Conservation (phyloP, 768 basidiomycete species). For the Ramaria rubella region DNA sequence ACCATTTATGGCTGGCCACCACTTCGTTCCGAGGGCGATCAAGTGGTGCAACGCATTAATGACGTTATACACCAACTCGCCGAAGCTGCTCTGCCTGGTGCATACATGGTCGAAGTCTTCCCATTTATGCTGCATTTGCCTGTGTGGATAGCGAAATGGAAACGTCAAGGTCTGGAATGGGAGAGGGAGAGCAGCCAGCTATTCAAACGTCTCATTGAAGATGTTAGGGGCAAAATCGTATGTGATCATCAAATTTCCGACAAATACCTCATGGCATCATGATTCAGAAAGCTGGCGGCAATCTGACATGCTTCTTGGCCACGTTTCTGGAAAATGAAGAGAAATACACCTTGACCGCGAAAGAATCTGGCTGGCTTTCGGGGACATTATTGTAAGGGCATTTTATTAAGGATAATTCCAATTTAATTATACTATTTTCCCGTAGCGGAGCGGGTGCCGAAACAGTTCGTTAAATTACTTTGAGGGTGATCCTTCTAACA, state of each 20-base stretch:
- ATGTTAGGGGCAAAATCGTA: conserved; percentile 9
- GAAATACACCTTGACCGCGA: too few relatives aligned
- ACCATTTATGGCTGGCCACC: conserved; percentile 20
- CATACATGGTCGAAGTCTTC: conserved; percentile 32
- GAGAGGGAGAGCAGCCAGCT: conserved; percentile 18
- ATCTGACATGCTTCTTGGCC: neutral
- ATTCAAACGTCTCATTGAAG: conserved; percentile 18
- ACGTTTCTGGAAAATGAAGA: too few relatives aligned
- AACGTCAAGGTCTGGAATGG: conserved; percentile 20
- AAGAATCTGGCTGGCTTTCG: too few relatives aligned
- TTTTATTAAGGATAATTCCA: too few relatives aligned
- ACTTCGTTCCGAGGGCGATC: conserved; percentile 15
- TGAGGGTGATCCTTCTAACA: neutral
- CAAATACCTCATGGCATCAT: neutral
- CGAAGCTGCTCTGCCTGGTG: conserved; percentile 30
- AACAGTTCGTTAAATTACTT: neutral
- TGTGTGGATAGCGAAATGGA: conserved; percentile 25
- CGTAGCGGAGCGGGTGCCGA: neutral
- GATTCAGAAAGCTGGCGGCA: neutral
- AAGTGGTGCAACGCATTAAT: conserved; percentile 18
- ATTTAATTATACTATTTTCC: too few relatives aligned
- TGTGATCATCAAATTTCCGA: neutral
- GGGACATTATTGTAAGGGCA: too few relatives aligned
- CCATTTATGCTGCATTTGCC: conserved; percentile 29
- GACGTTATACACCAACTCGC: conserved; percentile 24